Percentiles rank a stretch among this genome's conserved stretches.
Evolutionary conservation across 1,284 basidiomycete genomes (phyloP).

Genomic region (Pascua guehoae): DNA sequence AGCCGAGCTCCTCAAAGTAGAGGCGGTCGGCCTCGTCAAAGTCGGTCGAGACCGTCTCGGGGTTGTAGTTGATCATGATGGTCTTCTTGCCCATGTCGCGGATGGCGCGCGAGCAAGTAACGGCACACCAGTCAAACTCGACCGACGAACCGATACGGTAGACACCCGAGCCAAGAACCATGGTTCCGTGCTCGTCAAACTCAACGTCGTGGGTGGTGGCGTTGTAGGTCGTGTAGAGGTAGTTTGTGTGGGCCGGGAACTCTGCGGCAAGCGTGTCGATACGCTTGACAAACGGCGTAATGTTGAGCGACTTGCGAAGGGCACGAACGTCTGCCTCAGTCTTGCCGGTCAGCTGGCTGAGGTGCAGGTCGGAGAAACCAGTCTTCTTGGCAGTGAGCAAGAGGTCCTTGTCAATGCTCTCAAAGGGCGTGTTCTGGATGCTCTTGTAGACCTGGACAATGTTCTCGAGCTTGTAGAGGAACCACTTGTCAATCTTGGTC

Average conservation of each 20-base stretch:
- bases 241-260: conserved; percentile 98
- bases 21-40: conserved; percentile 98
- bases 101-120: conserved; percentile 90
- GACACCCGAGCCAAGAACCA: conserved; percentile 98
- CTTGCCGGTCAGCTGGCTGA: conserved; percentile 68
- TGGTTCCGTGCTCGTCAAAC: conserved; percentile 94
- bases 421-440: conserved; percentile 67
- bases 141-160: conserved; percentile 98
- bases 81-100: conserved; percentile 89
- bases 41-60: conserved; percentile 98
- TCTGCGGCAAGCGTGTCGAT: conserved; percentile 99
- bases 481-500: conserved; percentile 99
- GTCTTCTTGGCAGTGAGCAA: conserved; percentile 80
- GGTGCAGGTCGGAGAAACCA: conserved; percentile 93
- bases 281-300: conserved; percentile 97
- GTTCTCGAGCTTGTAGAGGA: conserved; percentile 91
- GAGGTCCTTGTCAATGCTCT: conserved; percentile 60
- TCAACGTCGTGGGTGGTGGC: conserved; percentile 93
- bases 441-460: conserved; percentile 74
- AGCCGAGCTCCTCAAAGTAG: conserved; percentile 98
- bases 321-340: conserved; percentile 76
- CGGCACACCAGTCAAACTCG: conserved; percentile 99
- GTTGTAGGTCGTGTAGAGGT: conserved; percentile 99
- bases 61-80: conserved; percentile 99
- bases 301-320: conserved; percentile 76